Evolutionary conservation across 1,139 yeast species (phyloP), one percentile per base, ranked within the genome.

Genomic region (Suhomyces panamericanus): DNA sequence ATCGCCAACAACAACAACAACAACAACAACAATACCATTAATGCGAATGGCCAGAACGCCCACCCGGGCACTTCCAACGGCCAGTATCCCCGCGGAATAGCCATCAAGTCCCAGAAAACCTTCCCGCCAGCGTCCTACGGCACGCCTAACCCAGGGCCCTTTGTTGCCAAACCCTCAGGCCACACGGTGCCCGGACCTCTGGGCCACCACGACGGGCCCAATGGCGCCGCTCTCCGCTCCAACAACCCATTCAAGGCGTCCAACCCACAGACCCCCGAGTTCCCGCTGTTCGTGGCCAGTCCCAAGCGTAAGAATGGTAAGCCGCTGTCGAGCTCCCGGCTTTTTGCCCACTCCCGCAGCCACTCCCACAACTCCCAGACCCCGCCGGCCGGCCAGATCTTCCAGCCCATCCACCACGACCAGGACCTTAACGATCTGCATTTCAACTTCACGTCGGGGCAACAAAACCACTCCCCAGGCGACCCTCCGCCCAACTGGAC

Each of bases 401-500:
- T 49, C 38, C 55, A 48, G 32, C 57, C 56, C n/a, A 49, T 54
- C 14, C 56, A 49, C 38, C 56, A 53, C 39, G 51, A 53, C 36
- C 55, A 51, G 37, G 44, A 39, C 32, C 33, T 41, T 13, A 29
- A 32, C 16, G 40, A 42, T 16, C 48, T 40, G 46, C 39, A 40
- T 28, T 46, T 42, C 39, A 35, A 46, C 24, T 46, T 48, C 39
- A 32, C 32, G 31, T 31, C 32, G 31, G 31, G 35, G 29, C 46
- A 26, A 5, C 34, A n/a, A 12, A 29, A 22, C n/a, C 20, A 29
- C 13, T n/a, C 17, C 28, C 11, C 41, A 10, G 12, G 13, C 2
- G n/a, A 26, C n/a, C 29, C 29, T 13, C 40, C 32, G 9, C 43
- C 56, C 10, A 54, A 57, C 33, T 63, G 68, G 68, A 56, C 62